Conservation (phyloP, 2,329 filamentous ascomycete species). For the Arthrobotrys sinensis region DNA sequence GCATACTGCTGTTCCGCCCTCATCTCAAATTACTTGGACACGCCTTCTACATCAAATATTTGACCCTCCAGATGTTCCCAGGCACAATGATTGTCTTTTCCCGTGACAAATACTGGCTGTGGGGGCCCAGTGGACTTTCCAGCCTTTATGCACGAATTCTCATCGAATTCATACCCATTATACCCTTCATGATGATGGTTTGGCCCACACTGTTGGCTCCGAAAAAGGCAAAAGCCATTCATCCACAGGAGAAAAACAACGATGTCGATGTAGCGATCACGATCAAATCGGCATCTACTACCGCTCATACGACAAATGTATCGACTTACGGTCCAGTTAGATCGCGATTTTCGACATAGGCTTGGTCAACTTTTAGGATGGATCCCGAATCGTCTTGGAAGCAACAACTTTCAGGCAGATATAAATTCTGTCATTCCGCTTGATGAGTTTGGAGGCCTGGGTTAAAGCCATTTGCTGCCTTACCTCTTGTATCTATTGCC, state of each 20-base stretch:
- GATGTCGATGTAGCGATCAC: background rate
- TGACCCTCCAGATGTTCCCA: constrained; percentile 2
- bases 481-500: too few relatives aligned
- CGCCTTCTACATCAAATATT: constrained; percentile 4
- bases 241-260: background rate
- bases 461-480: too few relatives aligned
- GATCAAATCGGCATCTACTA: too few relatives aligned
- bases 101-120: background rate
- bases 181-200: constrained; percentile 6
- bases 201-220: background rate
- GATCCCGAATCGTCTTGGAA: too few relatives aligned
- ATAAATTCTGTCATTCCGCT: too few relatives aligned
- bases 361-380: too few relatives aligned
- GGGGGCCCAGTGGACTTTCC: background rate
- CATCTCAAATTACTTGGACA: background rate
- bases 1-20: background rate
- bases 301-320: too few relatives aligned
- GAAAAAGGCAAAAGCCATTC: too few relatives aligned
- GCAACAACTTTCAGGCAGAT: too few relatives aligned
- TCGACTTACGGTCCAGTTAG: too few relatives aligned
- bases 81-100: constrained; percentile 6
- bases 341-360: too few relatives aligned
- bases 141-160: background rate
- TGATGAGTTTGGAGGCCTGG: too few relatives aligned
- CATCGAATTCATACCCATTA: background rate